phyloP scores from a whole-genome alignment of 2,329 filamentous ascomycete species.

The Colletotrichum trifolii region DNA sequence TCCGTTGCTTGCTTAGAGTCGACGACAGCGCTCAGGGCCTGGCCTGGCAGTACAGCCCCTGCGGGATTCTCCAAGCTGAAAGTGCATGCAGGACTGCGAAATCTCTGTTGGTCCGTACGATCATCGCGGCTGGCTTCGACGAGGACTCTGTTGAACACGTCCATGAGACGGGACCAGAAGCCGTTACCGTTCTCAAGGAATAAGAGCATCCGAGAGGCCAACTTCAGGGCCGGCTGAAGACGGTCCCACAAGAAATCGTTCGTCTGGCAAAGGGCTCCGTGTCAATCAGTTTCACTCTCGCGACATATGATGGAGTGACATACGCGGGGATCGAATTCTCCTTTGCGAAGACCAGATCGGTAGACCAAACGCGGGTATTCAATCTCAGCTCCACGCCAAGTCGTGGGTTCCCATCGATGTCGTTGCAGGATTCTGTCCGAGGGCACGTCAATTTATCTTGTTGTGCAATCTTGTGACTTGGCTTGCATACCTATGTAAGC shows the following conservation, averaged over 20 bases:
- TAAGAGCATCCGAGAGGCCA: constrained; percentile 41
- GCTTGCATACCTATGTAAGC: constrained; percentile 40
- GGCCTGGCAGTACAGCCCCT: neutral
- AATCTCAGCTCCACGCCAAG: neutral
- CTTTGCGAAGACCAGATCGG: constrained; percentile 38
- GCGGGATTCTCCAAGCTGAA: neutral
- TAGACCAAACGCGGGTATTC: constrained; percentile 36
- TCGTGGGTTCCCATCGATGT: constrained; percentile 18
- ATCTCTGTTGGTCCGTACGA: constrained; percentile 7
- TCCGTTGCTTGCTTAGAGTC: neutral
- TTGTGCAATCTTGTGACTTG: neutral
- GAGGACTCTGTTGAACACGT: constrained; percentile 41
- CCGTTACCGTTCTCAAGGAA: constrained; percentile 32
- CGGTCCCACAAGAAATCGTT: constrained; percentile 43
- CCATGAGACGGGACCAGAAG: constrained; percentile 39
- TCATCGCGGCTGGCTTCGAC: constrained; percentile 33
- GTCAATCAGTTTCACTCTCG: neutral
- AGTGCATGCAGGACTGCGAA: neutral
- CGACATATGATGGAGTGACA: constrained; percentile 4
- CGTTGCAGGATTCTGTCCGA: constrained; percentile 24
- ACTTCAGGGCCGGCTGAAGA: constrained; percentile 43
- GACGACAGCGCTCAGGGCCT: neutral
- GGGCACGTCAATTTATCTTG: neutral
- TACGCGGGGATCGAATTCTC: constrained; percentile 42
- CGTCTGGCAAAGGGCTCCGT: constrained; percentile 28